phyloP scores from a whole-genome alignment of 495 filamentous ascomycete genomes.

The Ramalina intermedia region DNA sequence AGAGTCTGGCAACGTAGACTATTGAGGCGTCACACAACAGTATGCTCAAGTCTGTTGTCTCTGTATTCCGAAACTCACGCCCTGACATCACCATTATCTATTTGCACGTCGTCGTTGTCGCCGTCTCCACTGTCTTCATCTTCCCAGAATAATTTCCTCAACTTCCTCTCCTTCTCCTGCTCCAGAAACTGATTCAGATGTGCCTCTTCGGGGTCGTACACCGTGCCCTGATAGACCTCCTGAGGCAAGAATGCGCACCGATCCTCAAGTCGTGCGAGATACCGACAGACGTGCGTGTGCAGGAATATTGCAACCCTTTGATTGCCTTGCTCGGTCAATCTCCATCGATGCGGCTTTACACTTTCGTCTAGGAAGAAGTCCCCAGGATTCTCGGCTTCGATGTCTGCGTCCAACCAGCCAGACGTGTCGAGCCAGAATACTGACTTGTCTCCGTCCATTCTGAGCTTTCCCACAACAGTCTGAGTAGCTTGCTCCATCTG shows the following conservation, averaged over 20 bases:
- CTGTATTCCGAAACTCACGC: no score
- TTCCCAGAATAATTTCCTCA: constrained; percentile 23
- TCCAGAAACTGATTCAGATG: constrained; percentile 21
- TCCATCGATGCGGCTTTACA: constrained; percentile 13
- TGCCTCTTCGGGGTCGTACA: constrained; percentile 17
- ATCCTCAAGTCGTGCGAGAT: constrained; percentile 21
- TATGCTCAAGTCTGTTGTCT: no score
- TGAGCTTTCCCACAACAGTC: constrained; percentile 20
- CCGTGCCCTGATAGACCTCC: constrained; percentile 23
- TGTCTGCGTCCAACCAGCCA: constrained; percentile 22
- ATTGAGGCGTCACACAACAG: no score
- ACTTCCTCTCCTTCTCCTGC: constrained; percentile 20
- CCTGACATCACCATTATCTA: no score
- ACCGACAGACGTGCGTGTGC: constrained; percentile 26
- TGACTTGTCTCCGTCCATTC: constrained; percentile 20
- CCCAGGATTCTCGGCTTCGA: constrained; percentile 2
- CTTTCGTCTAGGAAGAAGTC: constrained; percentile 22
- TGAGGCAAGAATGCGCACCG: constrained; percentile 25
- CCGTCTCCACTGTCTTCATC: background rate
- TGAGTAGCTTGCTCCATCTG: constrained; percentile 26
- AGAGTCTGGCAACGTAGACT: no score
- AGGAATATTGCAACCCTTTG: constrained; percentile 26
- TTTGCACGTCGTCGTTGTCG: background rate
- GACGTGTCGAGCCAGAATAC: constrained; percentile 32
- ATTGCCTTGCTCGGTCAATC: constrained; percentile 24